Evolutionary conservation across 352 stramenopile genomes (phyloP).

Genomic region (Hyaloperonospora brassicae): DNA sequence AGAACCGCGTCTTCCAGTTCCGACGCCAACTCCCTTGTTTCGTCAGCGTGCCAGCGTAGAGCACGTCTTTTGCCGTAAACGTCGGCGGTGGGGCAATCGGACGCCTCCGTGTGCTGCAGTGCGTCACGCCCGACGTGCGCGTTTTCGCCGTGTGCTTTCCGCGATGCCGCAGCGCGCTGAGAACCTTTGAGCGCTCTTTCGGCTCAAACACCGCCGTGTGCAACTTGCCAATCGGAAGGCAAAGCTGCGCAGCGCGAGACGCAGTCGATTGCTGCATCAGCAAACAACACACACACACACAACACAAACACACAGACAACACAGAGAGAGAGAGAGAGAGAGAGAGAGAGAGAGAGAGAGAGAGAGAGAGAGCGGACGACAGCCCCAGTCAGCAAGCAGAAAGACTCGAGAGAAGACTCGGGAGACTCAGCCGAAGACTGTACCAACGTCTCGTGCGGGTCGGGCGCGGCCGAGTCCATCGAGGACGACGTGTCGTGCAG

Average conservation of each 20-base stretch:
- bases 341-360: no score
- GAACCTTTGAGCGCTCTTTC: conserved; percentile 63
- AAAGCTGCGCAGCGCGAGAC: conserved; percentile 24
- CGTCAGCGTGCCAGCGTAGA: conserved; percentile 50
- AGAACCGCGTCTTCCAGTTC: conserved; percentile 84
- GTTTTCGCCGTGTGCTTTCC: conserved; percentile 33
- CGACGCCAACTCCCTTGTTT: conserved; percentile 80
- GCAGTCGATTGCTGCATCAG: conserved; percentile 8
- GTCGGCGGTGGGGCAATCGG: conserved; percentile 28
- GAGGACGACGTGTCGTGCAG: conserved; percentile 27
- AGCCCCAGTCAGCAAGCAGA: no score
- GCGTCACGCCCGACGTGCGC: conserved; percentile 10
- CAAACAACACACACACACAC: conserved; percentile 2
- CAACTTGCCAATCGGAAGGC: conserved; percentile 61
- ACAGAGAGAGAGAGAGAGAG: no score
- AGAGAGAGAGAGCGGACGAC: no score
- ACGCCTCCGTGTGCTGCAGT: conserved; percentile 7
- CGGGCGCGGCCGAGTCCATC: conserved; percentile 11
- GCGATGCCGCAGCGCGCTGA: conserved; percentile 67
- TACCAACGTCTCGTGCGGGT: conserved; percentile 17
- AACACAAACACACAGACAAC: no score
- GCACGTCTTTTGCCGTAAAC: conserved; percentile 64
- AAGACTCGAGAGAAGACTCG: no score
- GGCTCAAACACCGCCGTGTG: conserved; percentile 71
- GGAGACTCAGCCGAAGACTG: no score